These are phyloP conservation scores for Hyaloscypha finlandica DNA, from an alignment of 495 filamentous ascomycete species.

Conservation along the genomic window DNA sequence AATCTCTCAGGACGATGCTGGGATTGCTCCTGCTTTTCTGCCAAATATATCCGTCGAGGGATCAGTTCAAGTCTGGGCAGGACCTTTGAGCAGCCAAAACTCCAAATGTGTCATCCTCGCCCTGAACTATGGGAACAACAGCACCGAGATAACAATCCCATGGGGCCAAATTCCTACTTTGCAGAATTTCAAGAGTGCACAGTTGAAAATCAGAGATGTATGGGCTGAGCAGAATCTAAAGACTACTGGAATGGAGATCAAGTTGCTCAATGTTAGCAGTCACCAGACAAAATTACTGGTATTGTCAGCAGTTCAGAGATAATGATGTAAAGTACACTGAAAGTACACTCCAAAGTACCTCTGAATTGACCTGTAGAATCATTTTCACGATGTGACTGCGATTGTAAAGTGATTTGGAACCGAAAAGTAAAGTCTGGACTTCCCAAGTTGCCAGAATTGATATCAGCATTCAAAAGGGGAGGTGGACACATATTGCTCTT, in stretches of 20 bases:
- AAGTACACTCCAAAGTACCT: background rate
- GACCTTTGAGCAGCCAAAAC: slow-evolving; percentile 21
- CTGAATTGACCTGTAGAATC: background rate
- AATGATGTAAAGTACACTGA: background rate
- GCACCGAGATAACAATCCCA: slow-evolving; percentile 1
- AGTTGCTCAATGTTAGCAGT: slow-evolving; percentile 3
- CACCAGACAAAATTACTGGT: slow-evolving; percentile 9
- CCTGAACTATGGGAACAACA: background rate
- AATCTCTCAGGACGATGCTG: slow-evolving; percentile 50
- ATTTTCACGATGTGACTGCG: background rate
- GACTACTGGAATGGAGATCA: slow-evolving; percentile 4
- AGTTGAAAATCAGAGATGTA: slow-evolving; percentile 6
- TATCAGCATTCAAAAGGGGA: too few relatives aligned
- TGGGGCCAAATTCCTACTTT: slow-evolving; percentile 2
- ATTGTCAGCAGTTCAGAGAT: slow-evolving; percentile 10
- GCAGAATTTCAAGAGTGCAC: slow-evolving; percentile 3
- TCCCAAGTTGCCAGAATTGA: too few relatives aligned
- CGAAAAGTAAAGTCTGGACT: too few relatives aligned
- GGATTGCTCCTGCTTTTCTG: slow-evolving; percentile 39
- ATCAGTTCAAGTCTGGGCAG: slow-evolving; percentile 29
- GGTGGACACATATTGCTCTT: too few relatives aligned
- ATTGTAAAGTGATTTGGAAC: background rate
- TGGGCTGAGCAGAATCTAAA: slow-evolving; percentile 6
- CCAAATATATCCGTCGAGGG: slow-evolving; percentile 24
- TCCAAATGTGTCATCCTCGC: slow-evolving; percentile 9